These are phyloP conservation scores for Stagonosporopsis cucurbitacearum DNA, from an alignment of 2,329 filamentous ascomycete species.

Conservation along the genomic window DNA sequence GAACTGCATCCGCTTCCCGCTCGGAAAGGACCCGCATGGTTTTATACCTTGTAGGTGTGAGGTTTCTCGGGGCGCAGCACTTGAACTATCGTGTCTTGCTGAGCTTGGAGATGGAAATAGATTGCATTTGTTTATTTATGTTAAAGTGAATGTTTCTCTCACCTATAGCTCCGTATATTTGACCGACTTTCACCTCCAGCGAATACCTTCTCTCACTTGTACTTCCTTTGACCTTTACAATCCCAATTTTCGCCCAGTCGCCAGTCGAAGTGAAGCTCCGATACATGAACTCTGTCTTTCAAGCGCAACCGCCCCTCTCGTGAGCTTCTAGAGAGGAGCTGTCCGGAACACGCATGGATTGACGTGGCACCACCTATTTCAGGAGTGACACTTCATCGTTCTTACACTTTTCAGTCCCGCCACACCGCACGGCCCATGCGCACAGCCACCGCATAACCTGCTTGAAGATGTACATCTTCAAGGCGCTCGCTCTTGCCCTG, in stretches of 20 bases:
- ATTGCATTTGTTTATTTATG: too few species aligned
- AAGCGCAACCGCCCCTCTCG: background rate
- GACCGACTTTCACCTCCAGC: background rate
- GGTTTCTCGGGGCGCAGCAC: too few species aligned
- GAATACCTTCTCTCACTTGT: background rate
- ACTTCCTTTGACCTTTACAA: too few species aligned
- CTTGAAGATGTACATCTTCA: conserved; percentile 24
- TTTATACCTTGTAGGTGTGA: background rate
- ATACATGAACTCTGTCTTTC: background rate
- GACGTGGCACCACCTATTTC: background rate
- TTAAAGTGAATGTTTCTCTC: background rate
- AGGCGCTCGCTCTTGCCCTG: conserved; percentile 25
- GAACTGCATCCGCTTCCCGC: conserved; percentile 2
- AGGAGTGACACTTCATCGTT: conserved; percentile 12
- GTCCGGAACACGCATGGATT: background rate
- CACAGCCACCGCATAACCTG: conserved; percentile 31
- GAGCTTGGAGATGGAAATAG: background rate
- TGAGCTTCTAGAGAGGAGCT: background rate
- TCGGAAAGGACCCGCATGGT: background rate
- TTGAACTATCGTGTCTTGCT: background rate
- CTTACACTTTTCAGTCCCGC: conserved; percentile 25
- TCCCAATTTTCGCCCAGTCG: background rate
- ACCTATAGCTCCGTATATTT: background rate
- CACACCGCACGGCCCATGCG: conserved; percentile 27
- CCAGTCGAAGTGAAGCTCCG: background rate